A percentile compares a stretch with the other conserved stretches of the same genome.
These are phyloP conservation scores for Thyridium curvatum DNA, from an alignment of 2,329 filamentous ascomycete species.

Conservation along the genomic window DNA sequence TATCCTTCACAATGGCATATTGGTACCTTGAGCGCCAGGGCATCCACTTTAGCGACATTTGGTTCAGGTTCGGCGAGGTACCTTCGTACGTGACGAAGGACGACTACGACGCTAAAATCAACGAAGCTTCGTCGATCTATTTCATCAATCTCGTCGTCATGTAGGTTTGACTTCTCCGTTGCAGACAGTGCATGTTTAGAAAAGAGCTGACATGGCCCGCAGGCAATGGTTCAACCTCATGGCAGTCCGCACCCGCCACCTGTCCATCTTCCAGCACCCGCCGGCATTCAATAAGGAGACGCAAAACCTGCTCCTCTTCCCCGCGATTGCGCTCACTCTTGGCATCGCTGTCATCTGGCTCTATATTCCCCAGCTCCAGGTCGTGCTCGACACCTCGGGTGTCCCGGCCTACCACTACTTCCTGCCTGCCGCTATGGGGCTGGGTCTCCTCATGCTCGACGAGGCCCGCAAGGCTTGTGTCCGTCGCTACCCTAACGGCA, in stretches of 20 bases:
- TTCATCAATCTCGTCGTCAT: conserved; percentile 78
- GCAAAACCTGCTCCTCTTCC: conserved; percentile 63
- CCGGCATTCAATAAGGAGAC: conserved; percentile 59
- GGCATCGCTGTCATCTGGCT: conserved; percentile 64
- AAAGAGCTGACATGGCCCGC: too few species aligned
- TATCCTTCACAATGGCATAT: conserved; percentile 59
- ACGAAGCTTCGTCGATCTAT: conserved; percentile 66
- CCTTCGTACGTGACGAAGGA: conserved; percentile 45
- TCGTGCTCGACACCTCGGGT: conserved; percentile 49
- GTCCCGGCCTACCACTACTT: conserved; percentile 74
- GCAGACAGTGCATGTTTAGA: too few species aligned
- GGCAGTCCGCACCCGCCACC: conserved; percentile 57
- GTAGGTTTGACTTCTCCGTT: conserved; percentile 19
- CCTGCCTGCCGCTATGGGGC: conserved; percentile 65
- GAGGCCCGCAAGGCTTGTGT: conserved; percentile 60
- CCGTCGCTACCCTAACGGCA: conserved; percentile 49
- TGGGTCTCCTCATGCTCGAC: conserved; percentile 59
- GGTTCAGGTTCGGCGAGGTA: conserved; percentile 59
- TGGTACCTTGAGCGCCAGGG: conserved; percentile 61
- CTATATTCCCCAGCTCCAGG: conserved; percentile 62
- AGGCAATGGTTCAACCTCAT: conserved; percentile 69
- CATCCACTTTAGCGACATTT: conserved; percentile 57
- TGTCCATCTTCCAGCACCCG: conserved; percentile 67
- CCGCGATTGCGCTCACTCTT: conserved; percentile 63
- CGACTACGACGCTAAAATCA: conserved; percentile 48